Percentiles rank a stretch among this genome's conserved stretches.
Conservation (phyloP, 2,329 filamentous ascomycete genomes). For the Penicillium sp. region DNA sequence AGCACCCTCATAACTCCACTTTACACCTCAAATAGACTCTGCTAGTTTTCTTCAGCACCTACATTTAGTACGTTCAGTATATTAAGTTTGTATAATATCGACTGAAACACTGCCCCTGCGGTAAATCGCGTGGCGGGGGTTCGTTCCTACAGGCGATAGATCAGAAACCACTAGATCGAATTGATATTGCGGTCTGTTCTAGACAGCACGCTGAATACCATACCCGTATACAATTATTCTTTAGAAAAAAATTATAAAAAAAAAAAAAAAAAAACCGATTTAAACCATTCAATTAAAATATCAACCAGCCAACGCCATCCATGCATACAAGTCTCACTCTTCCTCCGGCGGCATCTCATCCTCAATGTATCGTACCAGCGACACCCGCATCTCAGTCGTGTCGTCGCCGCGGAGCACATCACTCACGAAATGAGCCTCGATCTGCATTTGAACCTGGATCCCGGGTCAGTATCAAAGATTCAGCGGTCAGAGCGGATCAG, state of each 20-base stretch:
- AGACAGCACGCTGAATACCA: too few relatives aligned
- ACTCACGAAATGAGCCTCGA: constrained; percentile 94
- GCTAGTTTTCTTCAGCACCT: neutral
- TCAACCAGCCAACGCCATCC: constrained; percentile 27
- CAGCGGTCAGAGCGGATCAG: constrained; percentile 20
- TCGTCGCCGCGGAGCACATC: constrained; percentile 92
- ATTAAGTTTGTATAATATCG: too few relatives aligned
- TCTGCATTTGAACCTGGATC: constrained; percentile 85
- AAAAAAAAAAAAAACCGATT: too few relatives aligned
- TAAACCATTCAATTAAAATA: neutral
- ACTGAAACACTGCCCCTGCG: constrained; percentile 11
- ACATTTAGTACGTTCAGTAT: too few relatives aligned
- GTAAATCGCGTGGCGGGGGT: constrained; percentile 26
- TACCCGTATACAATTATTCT: too few relatives aligned
- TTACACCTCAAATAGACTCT: too few relatives aligned
- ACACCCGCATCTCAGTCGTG: constrained; percentile 95
- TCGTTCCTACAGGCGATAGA: constrained; percentile 23
- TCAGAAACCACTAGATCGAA: constrained; percentile 26
- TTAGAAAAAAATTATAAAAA: too few relatives aligned
- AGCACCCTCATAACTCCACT: too few relatives aligned
- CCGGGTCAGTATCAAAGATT: constrained; percentile 4
- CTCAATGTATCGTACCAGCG: constrained; percentile 90
- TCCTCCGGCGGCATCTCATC: constrained; percentile 97
- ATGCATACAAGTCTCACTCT: constrained; percentile 59
- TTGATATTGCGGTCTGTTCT: too few relatives aligned